Percentiles rank a stretch among this genome's conserved stretches.
phyloP scores from a whole-genome alignment of 140 eudicot genomes.

The Flaveria floridana region DNA sequence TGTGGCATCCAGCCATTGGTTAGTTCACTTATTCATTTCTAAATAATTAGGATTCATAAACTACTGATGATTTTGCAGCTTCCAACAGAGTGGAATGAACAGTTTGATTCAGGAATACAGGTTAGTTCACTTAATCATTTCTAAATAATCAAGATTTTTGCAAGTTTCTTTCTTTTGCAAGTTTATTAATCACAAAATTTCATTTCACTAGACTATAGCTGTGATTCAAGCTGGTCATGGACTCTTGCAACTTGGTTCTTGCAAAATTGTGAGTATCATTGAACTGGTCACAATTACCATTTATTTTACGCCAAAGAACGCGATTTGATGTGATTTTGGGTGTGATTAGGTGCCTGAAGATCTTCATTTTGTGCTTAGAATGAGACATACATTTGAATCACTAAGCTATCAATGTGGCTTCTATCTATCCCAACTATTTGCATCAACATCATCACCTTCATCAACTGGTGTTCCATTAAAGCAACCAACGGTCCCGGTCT shows the following conservation, averaged over 20 bases:
- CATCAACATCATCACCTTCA: conserved; percentile 69
- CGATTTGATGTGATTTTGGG: neutral
- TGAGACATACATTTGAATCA: conserved; percentile 95
- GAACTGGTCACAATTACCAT: neutral
- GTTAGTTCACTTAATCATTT: conserved; percentile 6
- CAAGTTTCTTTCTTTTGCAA: neutral
- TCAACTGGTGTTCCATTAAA: conserved; percentile 45
- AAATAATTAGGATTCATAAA: conserved; percentile 13
- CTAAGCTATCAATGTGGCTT: conserved; percentile 92
- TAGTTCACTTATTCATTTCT: conserved; percentile 8
- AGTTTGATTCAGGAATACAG: conserved; percentile 96
- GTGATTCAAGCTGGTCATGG: conserved; percentile 99
- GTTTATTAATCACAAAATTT: no score
- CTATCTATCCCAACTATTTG: conserved; percentile 82
- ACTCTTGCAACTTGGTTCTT: conserved; percentile 92
- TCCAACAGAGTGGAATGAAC: conserved; percentile 96
- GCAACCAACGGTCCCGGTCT: conserved; percentile 52
- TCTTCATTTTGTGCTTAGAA: conserved; percentile 93
- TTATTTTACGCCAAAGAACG: neutral
- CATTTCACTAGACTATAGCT: conserved; percentile 69
- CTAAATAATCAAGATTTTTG: conserved; percentile 4
- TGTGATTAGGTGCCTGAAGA: conserved; percentile 83
- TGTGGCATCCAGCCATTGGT: neutral
- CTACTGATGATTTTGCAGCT: conserved; percentile 55
- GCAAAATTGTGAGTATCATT: conserved; percentile 82